Conservation (phyloP, 2,329 filamentous ascomycete genomes). For the Claviceps spartinae region DNA sequence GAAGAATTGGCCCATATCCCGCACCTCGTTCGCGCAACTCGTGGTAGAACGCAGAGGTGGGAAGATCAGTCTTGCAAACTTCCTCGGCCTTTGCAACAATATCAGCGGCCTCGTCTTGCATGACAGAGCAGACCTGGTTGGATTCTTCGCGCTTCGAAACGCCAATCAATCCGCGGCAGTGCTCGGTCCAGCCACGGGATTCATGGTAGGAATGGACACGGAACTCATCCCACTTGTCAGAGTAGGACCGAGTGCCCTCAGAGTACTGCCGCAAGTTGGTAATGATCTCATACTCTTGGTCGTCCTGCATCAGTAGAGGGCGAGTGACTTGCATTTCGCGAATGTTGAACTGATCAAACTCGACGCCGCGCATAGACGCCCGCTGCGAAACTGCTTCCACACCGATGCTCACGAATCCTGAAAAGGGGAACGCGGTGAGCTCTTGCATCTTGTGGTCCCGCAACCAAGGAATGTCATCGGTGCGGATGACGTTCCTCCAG, state of each 20-base stretch:
- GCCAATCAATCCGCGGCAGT: slow-evolving; percentile 40
- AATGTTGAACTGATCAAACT: slow-evolving; percentile 3
- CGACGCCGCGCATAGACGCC: slow-evolving; percentile 12
- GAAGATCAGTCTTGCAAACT: slow-evolving; percentile 7
- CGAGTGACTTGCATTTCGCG: slow-evolving; percentile 3
- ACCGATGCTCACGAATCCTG: slow-evolving; percentile 38
- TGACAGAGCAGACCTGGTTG: not conserved
- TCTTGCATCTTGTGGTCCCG: slow-evolving; percentile 45
- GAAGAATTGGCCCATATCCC: slow-evolving; percentile 8
- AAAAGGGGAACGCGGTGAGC: slow-evolving; percentile 40
- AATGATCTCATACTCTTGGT: slow-evolving; percentile 14
- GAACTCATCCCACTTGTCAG: slow-evolving; percentile 41
- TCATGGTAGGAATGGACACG: slow-evolving; percentile 39
- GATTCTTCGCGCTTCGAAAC: slow-evolving; percentile 12
- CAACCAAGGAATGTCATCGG: slow-evolving; percentile 41
- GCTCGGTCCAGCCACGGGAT: slow-evolving; percentile 41
- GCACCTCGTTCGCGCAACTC: slow-evolving; percentile 15
- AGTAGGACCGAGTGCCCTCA: slow-evolving; percentile 18
- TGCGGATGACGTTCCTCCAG: slow-evolving; percentile 34
- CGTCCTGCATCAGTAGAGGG: slow-evolving; percentile 3
- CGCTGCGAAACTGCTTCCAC: slow-evolving; percentile 31
- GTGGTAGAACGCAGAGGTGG: slow-evolving; percentile 8
- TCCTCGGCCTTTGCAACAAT: slow-evolving; percentile 10
- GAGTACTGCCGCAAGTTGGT: slow-evolving; percentile 14
- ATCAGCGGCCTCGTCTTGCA: not conserved